phyloP scores from a whole-genome alignment of 2,329 filamentous ascomycete genomes.

The Talaromyces sp. region DNA sequence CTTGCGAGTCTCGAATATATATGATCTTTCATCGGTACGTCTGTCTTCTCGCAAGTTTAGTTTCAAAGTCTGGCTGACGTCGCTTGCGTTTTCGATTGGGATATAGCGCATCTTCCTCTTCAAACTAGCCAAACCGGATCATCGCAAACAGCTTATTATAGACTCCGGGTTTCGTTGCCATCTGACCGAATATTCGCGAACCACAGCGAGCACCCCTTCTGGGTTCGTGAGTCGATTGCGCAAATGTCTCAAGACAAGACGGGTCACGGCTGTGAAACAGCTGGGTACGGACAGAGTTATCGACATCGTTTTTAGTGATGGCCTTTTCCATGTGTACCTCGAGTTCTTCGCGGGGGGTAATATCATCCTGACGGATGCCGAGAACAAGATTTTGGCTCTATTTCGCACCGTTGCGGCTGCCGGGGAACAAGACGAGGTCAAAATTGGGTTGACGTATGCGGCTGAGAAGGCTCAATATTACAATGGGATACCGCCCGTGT shows the following conservation, averaged over 20 bases:
- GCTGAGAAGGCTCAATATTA: slow-evolving; percentile 81
- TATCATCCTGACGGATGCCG: slow-evolving; percentile 81
- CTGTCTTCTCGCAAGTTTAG: background rate
- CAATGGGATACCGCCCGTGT: slow-evolving; percentile 66
- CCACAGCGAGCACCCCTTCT: slow-evolving; percentile 78
- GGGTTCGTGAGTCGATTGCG: slow-evolving; percentile 78
- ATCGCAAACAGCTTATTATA: slow-evolving; percentile 83
- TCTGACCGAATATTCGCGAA: slow-evolving; percentile 81
- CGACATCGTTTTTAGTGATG: slow-evolving; percentile 88
- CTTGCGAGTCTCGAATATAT: slow-evolving; percentile 85
- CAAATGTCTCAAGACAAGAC: slow-evolving; percentile 80
- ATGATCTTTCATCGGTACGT: slow-evolving; percentile 77
- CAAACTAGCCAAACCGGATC: slow-evolving; percentile 87
- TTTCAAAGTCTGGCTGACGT: background rate
- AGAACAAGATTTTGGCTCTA: slow-evolving; percentile 75
- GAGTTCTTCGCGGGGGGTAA: slow-evolving; percentile 98
- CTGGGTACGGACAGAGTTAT: slow-evolving; percentile 91
- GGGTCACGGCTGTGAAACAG: slow-evolving; percentile 75
- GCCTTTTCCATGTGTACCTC: slow-evolving; percentile 76
- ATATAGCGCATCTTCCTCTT: slow-evolving; percentile 78
- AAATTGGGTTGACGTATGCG: slow-evolving; percentile 71
- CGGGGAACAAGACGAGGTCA: slow-evolving; percentile 76
- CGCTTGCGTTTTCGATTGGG: background rate
- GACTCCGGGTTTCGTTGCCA: slow-evolving; percentile 96
- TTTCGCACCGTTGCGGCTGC: slow-evolving; percentile 75